phyloP scores from a whole-genome alignment of 1,139 yeast genomes.

The Candida sp. region DNA sequence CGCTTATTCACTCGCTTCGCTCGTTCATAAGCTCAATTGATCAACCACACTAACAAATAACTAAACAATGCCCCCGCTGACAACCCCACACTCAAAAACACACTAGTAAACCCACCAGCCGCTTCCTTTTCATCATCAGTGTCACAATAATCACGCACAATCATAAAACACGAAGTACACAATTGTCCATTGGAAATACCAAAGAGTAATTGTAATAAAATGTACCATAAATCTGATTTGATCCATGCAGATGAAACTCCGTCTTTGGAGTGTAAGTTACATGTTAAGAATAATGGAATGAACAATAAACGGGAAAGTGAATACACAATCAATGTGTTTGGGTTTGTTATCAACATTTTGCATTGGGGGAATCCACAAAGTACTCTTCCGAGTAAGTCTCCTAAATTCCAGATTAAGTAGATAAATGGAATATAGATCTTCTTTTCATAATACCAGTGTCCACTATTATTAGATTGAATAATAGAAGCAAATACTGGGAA shows the following conservation, averaged over 20 bases:
- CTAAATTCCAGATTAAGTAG: constrained; percentile 80
- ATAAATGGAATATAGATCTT: constrained; percentile 70
- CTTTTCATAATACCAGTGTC: constrained; percentile 34
- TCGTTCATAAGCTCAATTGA: constrained; percentile 10
- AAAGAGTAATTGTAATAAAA: constrained; percentile 67
- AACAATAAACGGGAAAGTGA: constrained; percentile 53
- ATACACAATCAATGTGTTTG: constrained; percentile 43
- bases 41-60: constrained; percentile 52
- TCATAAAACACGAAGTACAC: constrained; percentile 79
- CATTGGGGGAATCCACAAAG: constrained; percentile 55
- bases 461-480: constrained; percentile 50
- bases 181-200: constrained; percentile 90
- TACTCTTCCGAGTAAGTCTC: constrained; percentile 79
- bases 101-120: constrained; percentile 89
- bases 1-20: neutral
- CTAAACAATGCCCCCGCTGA: constrained; percentile 76
- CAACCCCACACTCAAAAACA: constrained; percentile 71
- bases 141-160: constrained; percentile 58
- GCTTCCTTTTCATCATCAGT: constrained; percentile 76
- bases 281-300: constrained; percentile 64
- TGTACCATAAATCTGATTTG: constrained; percentile 64
- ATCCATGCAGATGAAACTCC: constrained; percentile 32
- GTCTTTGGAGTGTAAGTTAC: constrained; percentile 47
- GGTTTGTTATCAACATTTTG: constrained; percentile 32
- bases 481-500: constrained; percentile 91